Evolutionary conservation across 106 monocot species (phyloP).

Genomic region (Agapanthus africanus): DNA sequence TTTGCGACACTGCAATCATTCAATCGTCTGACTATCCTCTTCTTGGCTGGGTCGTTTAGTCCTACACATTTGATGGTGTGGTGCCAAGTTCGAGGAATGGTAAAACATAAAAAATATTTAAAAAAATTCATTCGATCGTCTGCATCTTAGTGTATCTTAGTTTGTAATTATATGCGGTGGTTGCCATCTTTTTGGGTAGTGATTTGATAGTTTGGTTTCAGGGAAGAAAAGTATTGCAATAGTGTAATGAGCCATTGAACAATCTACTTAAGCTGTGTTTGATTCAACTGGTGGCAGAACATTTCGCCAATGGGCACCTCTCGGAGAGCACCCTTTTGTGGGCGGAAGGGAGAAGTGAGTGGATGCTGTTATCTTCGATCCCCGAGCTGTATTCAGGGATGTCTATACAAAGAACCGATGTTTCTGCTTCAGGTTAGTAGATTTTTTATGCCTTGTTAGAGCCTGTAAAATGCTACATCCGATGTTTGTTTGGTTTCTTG

Average conservation of each 20-base stretch:
- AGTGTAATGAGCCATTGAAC: conserved; percentile 14
- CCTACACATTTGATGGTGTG: too few species aligned
- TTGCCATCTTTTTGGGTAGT: not conserved
- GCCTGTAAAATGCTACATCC: too few species aligned
- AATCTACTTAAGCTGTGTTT: conserved; percentile 26
- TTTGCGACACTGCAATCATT: not conserved
- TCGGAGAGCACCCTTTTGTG: conserved; percentile 58
- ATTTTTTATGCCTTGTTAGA: too few species aligned
- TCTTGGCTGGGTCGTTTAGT: too few species aligned
- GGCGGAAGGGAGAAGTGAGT: conserved; percentile 78
- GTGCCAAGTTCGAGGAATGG: too few species aligned
- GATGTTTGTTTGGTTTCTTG: too few species aligned
- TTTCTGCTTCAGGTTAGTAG: conserved; percentile 26
- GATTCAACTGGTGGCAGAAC: conserved; percentile 58
- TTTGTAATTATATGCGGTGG: not conserved
- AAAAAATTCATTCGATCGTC: not conserved
- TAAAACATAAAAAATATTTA: too few species aligned
- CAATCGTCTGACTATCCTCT: too few species aligned
- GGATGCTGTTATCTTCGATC: conserved; percentile 74
- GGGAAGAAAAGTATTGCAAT: conserved; percentile 15
- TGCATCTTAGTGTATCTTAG: not conserved
- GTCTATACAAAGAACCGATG: conserved; percentile 8
- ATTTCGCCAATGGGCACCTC: conserved; percentile 73
- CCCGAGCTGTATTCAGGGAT: conserved; percentile 40
- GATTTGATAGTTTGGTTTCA: conserved; percentile 14